phyloP scores from a whole-genome alignment of 2,329 filamentous ascomycete species.

The Aspergillus niger region DNA sequence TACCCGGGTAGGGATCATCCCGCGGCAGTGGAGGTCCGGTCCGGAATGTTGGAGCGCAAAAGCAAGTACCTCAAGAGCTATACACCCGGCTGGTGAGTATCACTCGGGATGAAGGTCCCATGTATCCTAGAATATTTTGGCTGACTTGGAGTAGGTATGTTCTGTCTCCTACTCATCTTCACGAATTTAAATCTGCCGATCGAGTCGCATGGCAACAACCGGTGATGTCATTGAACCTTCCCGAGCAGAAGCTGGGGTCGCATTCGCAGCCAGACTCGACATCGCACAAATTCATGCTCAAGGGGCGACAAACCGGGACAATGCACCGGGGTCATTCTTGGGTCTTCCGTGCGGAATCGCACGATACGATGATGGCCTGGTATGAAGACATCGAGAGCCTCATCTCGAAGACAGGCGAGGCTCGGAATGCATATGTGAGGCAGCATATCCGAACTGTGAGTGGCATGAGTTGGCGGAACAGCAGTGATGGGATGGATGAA shows the following conservation, averaged over 20 bases:
- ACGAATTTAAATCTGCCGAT: conserved; percentile 99
- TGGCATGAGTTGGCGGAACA: conserved; percentile 62
- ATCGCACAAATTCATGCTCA: conserved; percentile 97
- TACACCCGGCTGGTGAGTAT: conserved; percentile 82
- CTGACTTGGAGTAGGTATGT: conserved; percentile 69
- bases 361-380: conserved; percentile 97
- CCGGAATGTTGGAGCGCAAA: conserved; percentile 92
- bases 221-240: conserved; percentile 93
- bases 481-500: conserved; percentile 76
- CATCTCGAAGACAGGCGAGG: conserved; percentile 85
- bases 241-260: conserved; percentile 92
- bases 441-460: conserved; percentile 78
- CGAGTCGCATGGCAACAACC: conserved; percentile 78
- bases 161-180: conserved; percentile 90
- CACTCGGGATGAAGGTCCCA: not conserved
- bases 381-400: conserved; percentile 89
- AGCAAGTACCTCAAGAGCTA: conserved; percentile 99
- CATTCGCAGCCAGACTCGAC: conserved; percentile 80
- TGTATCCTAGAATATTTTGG: not conserved
- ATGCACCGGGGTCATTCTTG: conserved; percentile 80
- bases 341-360: conserved; percentile 67
- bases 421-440: conserved; percentile 83
- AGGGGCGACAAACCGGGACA: conserved; percentile 87
- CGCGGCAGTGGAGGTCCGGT: conserved; percentile 79
- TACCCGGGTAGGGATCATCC: conserved; percentile 90